A percentile compares a stretch with the other conserved stretches of the same genome.
Evolutionary conservation across 164 flowering plant species (phyloP).

Genomic region (Nymphaea colorata): DNA sequence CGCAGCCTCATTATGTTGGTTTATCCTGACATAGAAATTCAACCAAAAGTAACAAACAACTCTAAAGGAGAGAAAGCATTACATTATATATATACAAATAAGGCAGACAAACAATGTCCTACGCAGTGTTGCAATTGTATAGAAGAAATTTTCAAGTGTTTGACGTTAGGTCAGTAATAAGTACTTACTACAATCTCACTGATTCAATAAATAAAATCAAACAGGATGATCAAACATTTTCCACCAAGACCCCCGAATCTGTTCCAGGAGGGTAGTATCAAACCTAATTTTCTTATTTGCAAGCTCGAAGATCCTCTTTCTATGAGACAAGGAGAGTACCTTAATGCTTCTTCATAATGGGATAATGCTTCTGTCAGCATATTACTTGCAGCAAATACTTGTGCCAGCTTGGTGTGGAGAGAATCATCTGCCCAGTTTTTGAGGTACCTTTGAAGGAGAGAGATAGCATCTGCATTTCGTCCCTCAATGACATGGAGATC

Average conservation of each 20-base stretch:
- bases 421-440: slow-evolving; percentile 96
- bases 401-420: slow-evolving; percentile 88
- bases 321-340: slow-evolving; percentile 23
- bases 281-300: no score
- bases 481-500: slow-evolving; percentile 92
- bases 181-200: not conserved
- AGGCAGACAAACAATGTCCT: not conserved
- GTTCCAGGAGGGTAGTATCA: not conserved
- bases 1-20: slow-evolving; percentile 79
- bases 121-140: not conserved
- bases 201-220: not conserved
- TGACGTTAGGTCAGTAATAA: not conserved
- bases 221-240: not conserved
- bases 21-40: slow-evolving; percentile 42
- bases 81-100: not conserved
- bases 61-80: not conserved
- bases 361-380: slow-evolving; percentile 84
- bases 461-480: slow-evolving; percentile 74
- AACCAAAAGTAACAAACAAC: not conserved
- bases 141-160: not conserved
- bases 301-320: not conserved
- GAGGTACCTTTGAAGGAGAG: slow-evolving; percentile 77
- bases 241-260: not conserved
- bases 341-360: slow-evolving; percentile 87
- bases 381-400: slow-evolving; percentile 79